These are phyloP conservation scores for Globisporangium megalacanthum DNA, from an alignment of 352 stramenopile species.

Conservation along the genomic window DNA sequence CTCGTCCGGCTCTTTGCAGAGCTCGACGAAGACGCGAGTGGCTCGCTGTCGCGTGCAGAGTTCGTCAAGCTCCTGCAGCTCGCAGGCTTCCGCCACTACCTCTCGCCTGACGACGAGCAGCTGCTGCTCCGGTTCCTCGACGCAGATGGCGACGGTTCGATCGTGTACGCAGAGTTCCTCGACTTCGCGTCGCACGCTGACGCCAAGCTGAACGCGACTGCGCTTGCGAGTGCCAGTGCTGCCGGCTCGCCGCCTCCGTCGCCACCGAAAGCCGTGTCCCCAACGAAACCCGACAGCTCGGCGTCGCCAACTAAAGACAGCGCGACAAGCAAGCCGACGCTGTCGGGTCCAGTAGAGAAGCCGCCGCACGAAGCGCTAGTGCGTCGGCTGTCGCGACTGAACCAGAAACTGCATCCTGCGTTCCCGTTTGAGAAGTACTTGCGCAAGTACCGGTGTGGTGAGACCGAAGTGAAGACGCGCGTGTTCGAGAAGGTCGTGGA, in stretches of 20 bases:
- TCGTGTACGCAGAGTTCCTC: slow-evolving; percentile 66
- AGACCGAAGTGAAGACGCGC: slow-evolving; percentile 43
- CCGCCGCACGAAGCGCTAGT: slow-evolving; percentile 20
- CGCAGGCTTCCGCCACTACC: slow-evolving; percentile 50
- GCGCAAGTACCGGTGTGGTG: slow-evolving; percentile 46
- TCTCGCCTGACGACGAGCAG: slow-evolving; percentile 54
- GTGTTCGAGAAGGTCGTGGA: slow-evolving; percentile 74
- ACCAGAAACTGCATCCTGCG: slow-evolving; percentile 30
- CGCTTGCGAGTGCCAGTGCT: not conserved
- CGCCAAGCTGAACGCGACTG: slow-evolving; percentile 23
- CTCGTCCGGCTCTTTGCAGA: slow-evolving; percentile 49
- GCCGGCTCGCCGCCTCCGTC: slow-evolving; percentile 10
- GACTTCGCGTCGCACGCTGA: slow-evolving; percentile 49
- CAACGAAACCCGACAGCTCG: slow-evolving; percentile 1
- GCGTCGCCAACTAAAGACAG: slow-evolving; percentile 10
- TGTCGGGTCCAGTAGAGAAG: slow-evolving; percentile 4
- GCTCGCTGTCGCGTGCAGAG: slow-evolving; percentile 50
- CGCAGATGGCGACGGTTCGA: slow-evolving; percentile 47
- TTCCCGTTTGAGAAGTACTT: slow-evolving; percentile 82
- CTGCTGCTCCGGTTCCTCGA: slow-evolving; percentile 70
- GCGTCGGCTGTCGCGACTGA: slow-evolving; percentile 35
- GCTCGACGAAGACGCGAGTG: slow-evolving; percentile 45
- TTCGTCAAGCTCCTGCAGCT: slow-evolving; percentile 66
- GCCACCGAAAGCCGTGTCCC: slow-evolving; percentile 9
- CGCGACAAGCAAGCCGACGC: slow-evolving; percentile 4